Base-by-base conservation (phyloP, 1,284 basidiomycete species). In the Cutaneotrichosporon cavernicola region DNA sequence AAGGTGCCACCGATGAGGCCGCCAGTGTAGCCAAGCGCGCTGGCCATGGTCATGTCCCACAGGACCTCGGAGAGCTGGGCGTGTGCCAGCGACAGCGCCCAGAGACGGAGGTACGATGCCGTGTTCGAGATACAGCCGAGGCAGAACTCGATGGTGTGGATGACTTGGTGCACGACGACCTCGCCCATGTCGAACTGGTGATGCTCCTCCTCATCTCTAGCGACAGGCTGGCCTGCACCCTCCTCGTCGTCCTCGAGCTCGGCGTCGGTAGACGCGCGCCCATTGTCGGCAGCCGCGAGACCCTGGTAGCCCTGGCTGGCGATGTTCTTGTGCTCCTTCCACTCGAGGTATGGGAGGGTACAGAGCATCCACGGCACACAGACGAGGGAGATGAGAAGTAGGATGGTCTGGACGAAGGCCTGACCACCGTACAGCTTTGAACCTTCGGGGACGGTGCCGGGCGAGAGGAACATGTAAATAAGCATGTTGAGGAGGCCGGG, bases 51-150 rank as follows among this genome's bases (percentile, higher is more conserved):
- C 92, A 95, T 94, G 61, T 78, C 78, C 90, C 92, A 96, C 64
- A 96, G 82, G 56, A 99, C 97, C 81, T 97, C 95, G 59, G 92
- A 96, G 30, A 99, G 85, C 82, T 99, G 97, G 14, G 97, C 94
- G 82, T 99, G 96, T 9, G 96, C 96, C 57, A 99, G 86, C 36
- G 97, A 99, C 10, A 99, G 86, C 26, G 97, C 97, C 96, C 96
- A 99, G 46, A 99, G 85, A 82, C 96, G 96, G 60, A 99, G 88
- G 82, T 99, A 99, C 26, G 95, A 98, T 9, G 96, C 97, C 70
- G 97, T 99, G 82, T 99, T 97, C 69, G 97, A 99, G 77, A 99
- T 97, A 81, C 96, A 97, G 22, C 95, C 79, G 89, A 99, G 87
- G 78, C 96, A 98, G 84, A 98, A 99, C 83, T 99, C 97, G 81